Percentiles rank a stretch among this genome's conserved stretches.
These are phyloP conservation scores for Rubia balearica DNA, from an alignment of 305 asterid genomes.

Conservation along the genomic window DNA sequence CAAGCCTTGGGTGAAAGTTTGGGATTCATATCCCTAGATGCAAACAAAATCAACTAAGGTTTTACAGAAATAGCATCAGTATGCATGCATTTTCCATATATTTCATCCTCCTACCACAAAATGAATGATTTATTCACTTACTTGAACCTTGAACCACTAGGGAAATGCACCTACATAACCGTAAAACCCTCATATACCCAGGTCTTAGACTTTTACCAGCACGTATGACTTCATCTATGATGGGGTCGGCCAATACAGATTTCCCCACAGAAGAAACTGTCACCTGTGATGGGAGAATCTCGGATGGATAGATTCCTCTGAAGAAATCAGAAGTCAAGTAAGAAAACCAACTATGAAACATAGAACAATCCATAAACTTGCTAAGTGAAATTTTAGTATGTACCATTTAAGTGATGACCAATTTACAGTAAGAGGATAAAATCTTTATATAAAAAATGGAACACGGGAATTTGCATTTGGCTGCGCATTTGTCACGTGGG, in stretches of 20 bases:
- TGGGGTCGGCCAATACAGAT: slow-evolving; percentile 19
- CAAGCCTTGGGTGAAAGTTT: neutral
- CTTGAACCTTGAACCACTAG: slow-evolving; percentile 39
- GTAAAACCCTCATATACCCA: slow-evolving; percentile 66
- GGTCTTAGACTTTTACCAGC: slow-evolving; percentile 40
- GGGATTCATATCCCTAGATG: neutral
- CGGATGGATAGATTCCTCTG: slow-evolving; percentile 88
- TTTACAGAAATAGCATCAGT: neutral
- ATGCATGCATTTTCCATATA: neutral
- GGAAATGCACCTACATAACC: slow-evolving; percentile 53
- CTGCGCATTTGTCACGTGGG: neutral
- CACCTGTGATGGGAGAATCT: slow-evolving; percentile 48
- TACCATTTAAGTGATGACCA: neutral
- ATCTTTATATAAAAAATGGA: neutral
- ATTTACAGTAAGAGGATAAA: neutral
- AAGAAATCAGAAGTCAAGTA: slow-evolving; percentile 17
- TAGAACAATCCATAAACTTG: neutral
- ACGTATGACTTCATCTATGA: slow-evolving; percentile 35
- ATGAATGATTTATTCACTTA: slow-evolving; percentile 13
- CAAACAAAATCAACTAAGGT: neutral
- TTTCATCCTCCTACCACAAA: neutral
- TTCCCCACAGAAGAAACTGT: slow-evolving; percentile 23
- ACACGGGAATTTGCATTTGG: neutral
- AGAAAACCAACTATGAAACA: neutral
- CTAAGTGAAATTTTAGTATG: neutral